phyloP scores from a whole-genome alignment of 305 asterid species.

The Fraxinus ornus region DNA sequence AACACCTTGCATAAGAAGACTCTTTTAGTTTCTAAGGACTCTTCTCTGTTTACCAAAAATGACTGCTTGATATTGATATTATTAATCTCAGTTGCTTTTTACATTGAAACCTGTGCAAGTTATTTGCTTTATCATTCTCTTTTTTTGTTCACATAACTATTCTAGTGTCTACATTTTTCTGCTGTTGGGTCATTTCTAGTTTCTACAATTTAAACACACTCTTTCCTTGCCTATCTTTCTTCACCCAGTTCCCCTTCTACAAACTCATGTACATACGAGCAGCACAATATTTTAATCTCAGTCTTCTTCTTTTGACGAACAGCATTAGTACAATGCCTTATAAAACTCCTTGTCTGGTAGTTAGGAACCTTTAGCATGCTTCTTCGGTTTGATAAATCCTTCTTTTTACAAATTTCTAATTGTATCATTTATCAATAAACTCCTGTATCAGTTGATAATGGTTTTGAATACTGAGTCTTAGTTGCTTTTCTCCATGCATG shows the following conservation, averaged over 20 bases:
- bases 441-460: neutral
- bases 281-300: neutral
- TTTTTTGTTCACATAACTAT: neutral
- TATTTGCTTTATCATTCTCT: neutral
- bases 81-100: neutral
- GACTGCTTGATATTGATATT: neutral
- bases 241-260: neutral
- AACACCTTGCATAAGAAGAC: neutral
- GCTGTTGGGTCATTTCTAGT: neutral
- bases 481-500: neutral
- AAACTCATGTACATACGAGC: neutral
- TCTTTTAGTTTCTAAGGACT: neutral
- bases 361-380: neutral
- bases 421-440: neutral
- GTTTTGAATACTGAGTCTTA: neutral
- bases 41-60: neutral
- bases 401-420: neutral
- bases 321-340: neutral
- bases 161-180: neutral
- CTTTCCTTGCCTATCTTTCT: neutral
- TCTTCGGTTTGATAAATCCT: neutral
- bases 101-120: neutral
- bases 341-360: neutral
- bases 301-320: neutral
- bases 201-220: neutral